phyloP scores from a whole-genome alignment of 495 filamentous ascomycete genomes.

The Penicillium steckii region DNA sequence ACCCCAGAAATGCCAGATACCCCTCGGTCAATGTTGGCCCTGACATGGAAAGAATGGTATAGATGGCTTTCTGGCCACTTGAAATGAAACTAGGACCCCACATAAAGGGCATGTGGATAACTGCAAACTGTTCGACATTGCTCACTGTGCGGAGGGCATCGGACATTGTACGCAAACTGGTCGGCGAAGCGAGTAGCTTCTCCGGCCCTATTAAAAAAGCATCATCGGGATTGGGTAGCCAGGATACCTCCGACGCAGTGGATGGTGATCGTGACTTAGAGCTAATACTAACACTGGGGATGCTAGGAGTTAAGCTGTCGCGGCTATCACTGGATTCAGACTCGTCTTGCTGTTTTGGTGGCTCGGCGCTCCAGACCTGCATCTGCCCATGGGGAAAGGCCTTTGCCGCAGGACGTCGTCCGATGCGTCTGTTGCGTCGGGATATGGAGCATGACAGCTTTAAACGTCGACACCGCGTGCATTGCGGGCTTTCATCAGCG shows the following conservation, averaged over 20 bases:
- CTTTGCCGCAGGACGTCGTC: constrained; percentile 16
- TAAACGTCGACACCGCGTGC: constrained; percentile 26
- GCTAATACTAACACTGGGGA: constrained; percentile 2
- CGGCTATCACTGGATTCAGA: constrained; percentile 4
- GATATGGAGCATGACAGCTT: constrained; percentile 23
- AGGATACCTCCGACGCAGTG: not conserved
- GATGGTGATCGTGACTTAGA: constrained; percentile 8
- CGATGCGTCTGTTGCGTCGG: constrained; percentile 22
- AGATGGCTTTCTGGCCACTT: constrained; percentile 17
- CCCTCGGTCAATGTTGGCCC: constrained; percentile 23
- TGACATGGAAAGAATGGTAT: constrained; percentile 18
- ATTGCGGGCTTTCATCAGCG: constrained; percentile 16
- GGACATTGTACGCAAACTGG: constrained; percentile 16
- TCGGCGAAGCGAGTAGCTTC: constrained; percentile 14
- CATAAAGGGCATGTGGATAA: constrained; percentile 26
- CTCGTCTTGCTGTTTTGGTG: constrained; percentile 5
- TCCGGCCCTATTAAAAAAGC: constrained; percentile 15
- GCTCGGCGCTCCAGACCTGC: constrained; percentile 21
- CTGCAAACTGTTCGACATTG: constrained; percentile 23
- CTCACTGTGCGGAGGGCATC: constrained; percentile 27
- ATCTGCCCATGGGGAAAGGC: constrained; percentile 17
- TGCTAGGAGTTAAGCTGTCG: constrained; percentile 2
- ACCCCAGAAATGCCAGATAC: constrained; percentile 24
- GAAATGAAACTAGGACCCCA: constrained; percentile 21
- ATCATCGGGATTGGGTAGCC: constrained; percentile 3